Evolutionary conservation across 2,329 filamentous ascomycete species (phyloP).

Genomic region (Sodiomyces alkalinus): DNA sequence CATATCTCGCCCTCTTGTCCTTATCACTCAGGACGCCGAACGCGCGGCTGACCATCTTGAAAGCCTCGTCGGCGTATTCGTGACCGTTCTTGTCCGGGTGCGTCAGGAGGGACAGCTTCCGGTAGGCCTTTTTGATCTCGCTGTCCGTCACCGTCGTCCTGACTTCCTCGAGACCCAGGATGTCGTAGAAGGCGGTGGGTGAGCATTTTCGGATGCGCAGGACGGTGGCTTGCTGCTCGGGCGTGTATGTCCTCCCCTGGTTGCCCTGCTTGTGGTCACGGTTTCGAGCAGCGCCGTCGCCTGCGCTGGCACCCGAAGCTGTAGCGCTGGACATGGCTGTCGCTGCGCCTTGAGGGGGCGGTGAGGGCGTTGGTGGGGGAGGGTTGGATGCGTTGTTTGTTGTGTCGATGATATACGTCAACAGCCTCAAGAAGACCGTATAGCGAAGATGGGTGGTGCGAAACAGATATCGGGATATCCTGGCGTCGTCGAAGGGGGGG

Average conservation of each 20-base stretch:
- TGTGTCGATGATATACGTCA: too few relatives aligned
- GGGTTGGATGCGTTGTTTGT: too few relatives aligned
- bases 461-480: too few relatives aligned
- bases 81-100: slow-evolving; percentile 99
- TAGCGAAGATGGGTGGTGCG: too few relatives aligned
- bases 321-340: slow-evolving; percentile 34
- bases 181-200: slow-evolving; percentile 89
- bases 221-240: slow-evolving; percentile 84
- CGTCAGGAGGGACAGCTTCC: slow-evolving; percentile 83
- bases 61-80: slow-evolving; percentile 88
- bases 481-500: too few relatives aligned
- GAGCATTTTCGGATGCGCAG: slow-evolving; percentile 74
- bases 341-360: too few relatives aligned
- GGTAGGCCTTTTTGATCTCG: slow-evolving; percentile 96
- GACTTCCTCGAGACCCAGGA: slow-evolving; percentile 56
- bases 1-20: slow-evolving; percentile 81
- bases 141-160: slow-evolving; percentile 53
- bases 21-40: slow-evolving; percentile 88
- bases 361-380: too few relatives aligned
- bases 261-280: slow-evolving; percentile 65
- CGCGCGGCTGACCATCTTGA: slow-evolving; percentile 92
- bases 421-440: too few relatives aligned
- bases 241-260: slow-evolving; percentile 63
- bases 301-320: slow-evolving; percentile 38
- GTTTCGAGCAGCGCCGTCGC: slow-evolving; percentile 24